Percentiles rank a stretch among this genome's conserved stretches.
Conservation (phyloP, 495 filamentous ascomycete genomes). For the Darksidea phi region DNA sequence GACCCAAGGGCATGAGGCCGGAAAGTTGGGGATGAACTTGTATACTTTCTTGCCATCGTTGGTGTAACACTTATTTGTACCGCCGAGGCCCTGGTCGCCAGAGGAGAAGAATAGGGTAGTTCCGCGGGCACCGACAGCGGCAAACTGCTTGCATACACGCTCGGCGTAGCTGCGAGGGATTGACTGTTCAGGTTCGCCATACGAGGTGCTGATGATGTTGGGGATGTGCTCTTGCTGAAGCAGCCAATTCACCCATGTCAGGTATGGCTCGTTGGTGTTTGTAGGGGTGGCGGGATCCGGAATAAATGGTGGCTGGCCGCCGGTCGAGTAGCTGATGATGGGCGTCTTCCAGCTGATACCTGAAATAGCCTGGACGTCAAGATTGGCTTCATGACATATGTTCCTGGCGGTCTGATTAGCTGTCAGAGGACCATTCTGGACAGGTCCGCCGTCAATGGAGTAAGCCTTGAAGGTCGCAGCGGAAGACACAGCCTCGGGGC, state of each 20-base stretch:
- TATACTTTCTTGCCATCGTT: constrained; percentile 40
- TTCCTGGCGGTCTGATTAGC: constrained; percentile 35
- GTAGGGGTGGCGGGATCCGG: constrained; percentile 41
- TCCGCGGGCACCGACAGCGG: constrained; percentile 42
- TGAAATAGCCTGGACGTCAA: constrained; percentile 48
- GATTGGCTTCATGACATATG: constrained; percentile 46
- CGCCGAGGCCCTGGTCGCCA: constrained; percentile 44
- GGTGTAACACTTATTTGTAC: constrained; percentile 33
- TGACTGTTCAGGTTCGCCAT: constrained; percentile 45
- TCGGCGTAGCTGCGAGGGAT: constrained; percentile 41
- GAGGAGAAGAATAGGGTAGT: constrained; percentile 42
- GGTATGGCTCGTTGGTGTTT: constrained; percentile 44
- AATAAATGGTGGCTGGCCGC: constrained; percentile 42
- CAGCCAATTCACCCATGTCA: constrained; percentile 41
- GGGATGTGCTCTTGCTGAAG: constrained; percentile 38
- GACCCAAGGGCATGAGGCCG: constrained; percentile 42
- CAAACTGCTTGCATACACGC: constrained; percentile 41
- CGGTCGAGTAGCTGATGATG: constrained; percentile 40
- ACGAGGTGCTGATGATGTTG: constrained; percentile 44
- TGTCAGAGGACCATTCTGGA: constrained; percentile 44
- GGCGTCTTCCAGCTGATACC: constrained; percentile 41
- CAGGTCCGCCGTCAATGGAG: constrained; percentile 44
- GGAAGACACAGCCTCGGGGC: constrained; percentile 48
- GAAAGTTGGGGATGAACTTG: constrained; percentile 42
- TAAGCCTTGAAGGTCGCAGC: constrained; percentile 48